A percentile compares a stretch with the other conserved stretches of the same genome.
phyloP scores from a whole-genome alignment of 495 filamentous ascomycete genomes.

The Xylaria palmicola region DNA sequence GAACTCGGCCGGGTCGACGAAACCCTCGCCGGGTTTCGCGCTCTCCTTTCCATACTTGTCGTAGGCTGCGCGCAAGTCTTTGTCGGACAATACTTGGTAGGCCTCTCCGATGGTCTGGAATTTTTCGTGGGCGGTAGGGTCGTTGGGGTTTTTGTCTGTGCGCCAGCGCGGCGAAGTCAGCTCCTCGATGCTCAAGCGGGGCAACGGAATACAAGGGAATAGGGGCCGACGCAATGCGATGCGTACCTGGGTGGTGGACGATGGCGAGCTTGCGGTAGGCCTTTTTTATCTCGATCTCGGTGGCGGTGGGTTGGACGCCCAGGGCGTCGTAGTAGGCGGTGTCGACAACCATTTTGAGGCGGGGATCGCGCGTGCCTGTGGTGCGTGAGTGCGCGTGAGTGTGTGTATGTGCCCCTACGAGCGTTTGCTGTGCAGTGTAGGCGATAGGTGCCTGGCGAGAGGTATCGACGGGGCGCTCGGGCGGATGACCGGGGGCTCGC shows the following conservation, averaged over 20 bases:
- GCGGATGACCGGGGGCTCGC: neutral
- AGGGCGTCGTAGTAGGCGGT: slow-evolving; percentile 89
- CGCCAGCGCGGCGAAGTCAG: slow-evolving; percentile 1
- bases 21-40: slow-evolving; percentile 82
- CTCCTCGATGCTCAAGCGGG: too few species aligned
- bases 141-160: slow-evolving; percentile 96
- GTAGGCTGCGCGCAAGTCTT: slow-evolving; percentile 83
- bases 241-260: slow-evolving; percentile 57
- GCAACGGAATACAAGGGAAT: too few species aligned
- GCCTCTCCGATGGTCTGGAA: slow-evolving; percentile 97
- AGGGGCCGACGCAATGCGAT: slow-evolving; percentile 9
- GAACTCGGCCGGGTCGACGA: slow-evolving; percentile 96
- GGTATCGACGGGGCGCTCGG: neutral
- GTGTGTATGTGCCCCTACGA: neutral
- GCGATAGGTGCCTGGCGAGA: neutral
- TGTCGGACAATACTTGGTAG: slow-evolving; percentile 92
- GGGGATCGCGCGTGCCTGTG: neutral
- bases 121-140: slow-evolving; percentile 86
- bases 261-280: slow-evolving; percentile 98
- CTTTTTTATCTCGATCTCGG: slow-evolving; percentile 98
- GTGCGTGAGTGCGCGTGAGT: neutral
- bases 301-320: slow-evolving; percentile 81
- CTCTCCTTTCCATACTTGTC: slow-evolving; percentile 96
- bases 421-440: neutral
- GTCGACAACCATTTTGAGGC: slow-evolving; percentile 71